phyloP scores from a whole-genome alignment of 2,329 filamentous ascomycete species.

The Cladophialophora carrionii region DNA sequence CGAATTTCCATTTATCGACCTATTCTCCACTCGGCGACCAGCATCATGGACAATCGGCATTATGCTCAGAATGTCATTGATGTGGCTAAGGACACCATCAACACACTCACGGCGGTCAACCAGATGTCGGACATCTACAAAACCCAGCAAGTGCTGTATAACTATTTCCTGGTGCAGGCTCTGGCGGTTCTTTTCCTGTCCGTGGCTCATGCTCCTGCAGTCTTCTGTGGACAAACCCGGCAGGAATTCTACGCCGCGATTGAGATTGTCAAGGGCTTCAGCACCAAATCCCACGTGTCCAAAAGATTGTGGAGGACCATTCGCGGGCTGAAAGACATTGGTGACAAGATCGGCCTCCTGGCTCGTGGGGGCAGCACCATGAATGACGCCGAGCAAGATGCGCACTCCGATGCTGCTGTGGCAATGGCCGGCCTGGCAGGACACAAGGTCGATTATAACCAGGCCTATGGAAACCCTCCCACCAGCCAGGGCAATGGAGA shows the following conservation, averaged over 20 bases:
- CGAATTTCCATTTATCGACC: constrained; percentile 87
- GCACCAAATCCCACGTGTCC: constrained; percentile 63
- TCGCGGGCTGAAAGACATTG: constrained; percentile 65
- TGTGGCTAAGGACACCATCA: constrained; percentile 67
- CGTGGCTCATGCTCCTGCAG: constrained; percentile 64
- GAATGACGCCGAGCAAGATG: constrained; percentile 51
- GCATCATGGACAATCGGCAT: constrained; percentile 74
- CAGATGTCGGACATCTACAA: constrained; percentile 66
- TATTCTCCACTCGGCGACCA: constrained; percentile 79
- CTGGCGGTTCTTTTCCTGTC: constrained; percentile 67
- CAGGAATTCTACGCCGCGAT: constrained; percentile 71
- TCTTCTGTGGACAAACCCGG: constrained; percentile 63
- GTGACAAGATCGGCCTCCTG: constrained; percentile 62
- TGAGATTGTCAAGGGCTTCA: constrained; percentile 65
- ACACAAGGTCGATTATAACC: constrained; percentile 61
- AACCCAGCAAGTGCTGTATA: constrained; percentile 66
- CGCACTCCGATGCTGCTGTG: constrained; percentile 64
- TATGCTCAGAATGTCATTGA: constrained; percentile 72
- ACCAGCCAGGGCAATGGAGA: constrained; percentile 37
- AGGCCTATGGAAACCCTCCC: constrained; percentile 48
- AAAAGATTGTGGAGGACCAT: constrained; percentile 68
- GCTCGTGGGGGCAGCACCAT: constrained; percentile 34
- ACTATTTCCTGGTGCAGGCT: constrained; percentile 68
- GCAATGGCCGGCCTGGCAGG: constrained; percentile 69
- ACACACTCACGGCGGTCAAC: constrained; percentile 63